A percentile compares a stretch with the other conserved stretches of the same genome.
Conservation (phyloP, 2,329 filamentous ascomycete species). For the Colletotrichum sp. region DNA sequence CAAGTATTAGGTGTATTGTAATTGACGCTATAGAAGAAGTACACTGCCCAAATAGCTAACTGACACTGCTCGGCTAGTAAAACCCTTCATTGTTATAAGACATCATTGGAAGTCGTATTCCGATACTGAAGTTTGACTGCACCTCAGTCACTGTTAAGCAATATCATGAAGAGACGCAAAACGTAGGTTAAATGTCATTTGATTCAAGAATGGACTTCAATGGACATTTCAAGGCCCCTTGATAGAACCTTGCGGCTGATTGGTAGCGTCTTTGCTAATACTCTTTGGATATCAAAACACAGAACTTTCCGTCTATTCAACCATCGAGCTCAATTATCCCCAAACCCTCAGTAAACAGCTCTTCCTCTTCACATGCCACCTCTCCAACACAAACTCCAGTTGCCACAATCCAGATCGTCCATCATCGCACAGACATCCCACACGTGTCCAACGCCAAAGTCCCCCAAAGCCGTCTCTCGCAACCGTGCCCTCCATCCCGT, state of each 20-base stretch:
- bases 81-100: too few species aligned
- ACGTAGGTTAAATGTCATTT: background rate
- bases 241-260: background rate
- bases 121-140: too few species aligned
- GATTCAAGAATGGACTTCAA: background rate
- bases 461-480: background rate
- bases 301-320: background rate
- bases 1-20: too few species aligned
- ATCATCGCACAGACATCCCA: background rate
- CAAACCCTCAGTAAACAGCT: background rate
- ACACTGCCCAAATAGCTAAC: too few species aligned
- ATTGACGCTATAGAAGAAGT: too few species aligned
- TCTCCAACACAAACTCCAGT: background rate
- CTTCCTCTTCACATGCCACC: background rate
- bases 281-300: background rate
- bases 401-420: background rate
- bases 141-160: too few species aligned
- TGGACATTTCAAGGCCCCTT: background rate
- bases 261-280: background rate
- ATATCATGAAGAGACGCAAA: too few species aligned
- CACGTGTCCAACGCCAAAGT: background rate
- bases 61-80: too few species aligned
- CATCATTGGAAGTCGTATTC: too few species aligned
- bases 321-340: too few species aligned
- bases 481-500: background rate